Conservation (phyloP, 176 grass and related monocot species). For the Zea luxurians region DNA sequence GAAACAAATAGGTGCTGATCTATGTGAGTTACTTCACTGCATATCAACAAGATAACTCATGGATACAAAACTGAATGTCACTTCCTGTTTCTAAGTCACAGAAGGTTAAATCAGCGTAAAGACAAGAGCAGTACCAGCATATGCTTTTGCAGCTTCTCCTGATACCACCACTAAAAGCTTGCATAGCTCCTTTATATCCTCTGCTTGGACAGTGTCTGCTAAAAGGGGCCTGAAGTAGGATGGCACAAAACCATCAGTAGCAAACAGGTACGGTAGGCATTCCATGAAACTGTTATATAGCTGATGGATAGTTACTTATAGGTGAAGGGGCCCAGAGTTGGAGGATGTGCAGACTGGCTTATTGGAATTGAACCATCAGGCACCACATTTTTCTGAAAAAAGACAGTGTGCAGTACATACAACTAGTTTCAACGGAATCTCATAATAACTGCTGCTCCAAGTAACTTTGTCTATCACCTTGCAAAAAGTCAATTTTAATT, state of each 20-base stretch:
- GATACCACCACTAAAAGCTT: constrained; percentile 80
- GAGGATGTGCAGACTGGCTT: constrained; percentile 48
- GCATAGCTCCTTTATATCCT: constrained; percentile 82
- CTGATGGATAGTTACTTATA: constrained; percentile 76
- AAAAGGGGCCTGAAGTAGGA: constrained; percentile 79
- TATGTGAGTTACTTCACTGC: constrained; percentile 20
- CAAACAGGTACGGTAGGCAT: constrained; percentile 25
- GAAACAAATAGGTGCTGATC: constrained; percentile 25
- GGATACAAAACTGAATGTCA: background rate
- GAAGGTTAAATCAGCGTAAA: constrained; percentile 19
- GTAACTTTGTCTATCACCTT: constrained; percentile 19
- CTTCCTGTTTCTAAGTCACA: background rate
- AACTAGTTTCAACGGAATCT: background rate
- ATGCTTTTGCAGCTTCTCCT: constrained; percentile 62
- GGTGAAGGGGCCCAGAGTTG: constrained; percentile 54
- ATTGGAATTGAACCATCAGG: constrained; percentile 47
- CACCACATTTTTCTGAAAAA: constrained; percentile 57
- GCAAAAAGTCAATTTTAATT: constrained; percentile 15
- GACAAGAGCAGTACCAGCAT: constrained; percentile 53
- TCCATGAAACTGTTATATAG: constrained; percentile 26
- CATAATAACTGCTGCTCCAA: constrained; percentile 19
- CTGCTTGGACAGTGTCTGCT: constrained; percentile 78
- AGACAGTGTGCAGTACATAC: constrained; percentile 5
- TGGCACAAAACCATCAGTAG: constrained; percentile 39
- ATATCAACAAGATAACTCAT: constrained; percentile 25